phyloP scores from a whole-genome alignment of 352 stramenopile genomes.

The Pythium insidiosum region DNA sequence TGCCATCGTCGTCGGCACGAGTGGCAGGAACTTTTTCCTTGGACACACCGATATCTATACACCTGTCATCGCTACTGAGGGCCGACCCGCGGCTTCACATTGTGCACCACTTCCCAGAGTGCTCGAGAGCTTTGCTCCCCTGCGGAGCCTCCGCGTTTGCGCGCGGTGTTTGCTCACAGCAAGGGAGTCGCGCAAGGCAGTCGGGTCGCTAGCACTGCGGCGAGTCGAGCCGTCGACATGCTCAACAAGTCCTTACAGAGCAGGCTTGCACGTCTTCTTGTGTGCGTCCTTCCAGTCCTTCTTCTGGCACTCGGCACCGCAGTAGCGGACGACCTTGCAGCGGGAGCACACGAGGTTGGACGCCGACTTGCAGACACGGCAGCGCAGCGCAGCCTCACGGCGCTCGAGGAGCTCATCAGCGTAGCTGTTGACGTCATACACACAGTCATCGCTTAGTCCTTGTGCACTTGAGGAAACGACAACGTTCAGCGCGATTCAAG shows the following conservation, averaged over 20 bases:
- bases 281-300: slow-evolving; percentile 83
- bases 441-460: neutral
- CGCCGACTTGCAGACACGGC: slow-evolving; percentile 72
- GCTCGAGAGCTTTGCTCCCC: no score
- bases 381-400: slow-evolving; percentile 58
- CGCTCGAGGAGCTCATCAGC: slow-evolving; percentile 69
- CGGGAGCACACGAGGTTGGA: slow-evolving; percentile 79
- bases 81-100: no score
- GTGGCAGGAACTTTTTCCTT: no score
- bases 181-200: no score
- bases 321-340: slow-evolving; percentile 85
- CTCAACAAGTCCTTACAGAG: slow-evolving; percentile 24
- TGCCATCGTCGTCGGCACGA: no score
- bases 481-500: neutral
- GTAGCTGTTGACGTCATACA: slow-evolving; percentile 26
- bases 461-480: neutral
- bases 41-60: no score
- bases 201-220: no score
- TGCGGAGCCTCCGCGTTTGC: no score
- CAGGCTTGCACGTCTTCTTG: slow-evolving; percentile 82
- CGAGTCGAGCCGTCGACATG: no score
- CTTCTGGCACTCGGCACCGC: slow-evolving; percentile 81
- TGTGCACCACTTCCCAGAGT: no score
- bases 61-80: no score
- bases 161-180: no score